Evolutionary conservation across 2,329 filamentous ascomycete genomes (phyloP), one percentile per base, ranked within the genome.

Genomic region (Grosmannia clavigera): DNA sequence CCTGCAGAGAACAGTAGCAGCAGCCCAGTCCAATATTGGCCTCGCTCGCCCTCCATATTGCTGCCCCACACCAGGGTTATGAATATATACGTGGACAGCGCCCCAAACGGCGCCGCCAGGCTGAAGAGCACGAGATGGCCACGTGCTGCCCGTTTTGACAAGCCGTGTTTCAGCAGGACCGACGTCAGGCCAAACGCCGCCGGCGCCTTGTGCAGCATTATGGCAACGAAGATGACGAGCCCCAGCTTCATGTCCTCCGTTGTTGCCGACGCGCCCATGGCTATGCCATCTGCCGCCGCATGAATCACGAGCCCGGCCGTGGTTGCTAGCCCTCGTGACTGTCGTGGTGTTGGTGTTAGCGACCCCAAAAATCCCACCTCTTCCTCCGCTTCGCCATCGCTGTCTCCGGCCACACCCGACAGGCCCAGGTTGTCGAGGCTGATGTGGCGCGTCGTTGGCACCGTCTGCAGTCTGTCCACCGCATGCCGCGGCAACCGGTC

Each of bases 131-230:
- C 81, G 35, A 99, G 77, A 72, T 97, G 94, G 0, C 86, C 86
- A 61, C 92, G 80, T 0, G 91, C 90, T 11, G 85, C 86, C 52
- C 92, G 84, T 72, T 95, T 97, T 14, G 88, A 90, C 0, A 97
- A 77, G 0, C 94, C 94, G 69, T 96, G 91, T 71, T 92, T 95
- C 55, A 99, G 77, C 55, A 99, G 75, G 2, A 96, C 83, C 1
- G 91, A 92, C 0, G 92, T 97, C 55, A 99, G 76, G 0, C 94
- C 94, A 74, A 99, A 99, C 0, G 94, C 92, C 1, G 94, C 94
- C 0, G 92, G 92, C 1, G 91, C 92, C 75, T 97, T 99, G 73
- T 99, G 94, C 6, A 97, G 83, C 88, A 99, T 95, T 66, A 99
- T 94, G 12, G 94, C 94, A 50, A 96, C 74, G 71, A 99, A 99